Conservation (phyloP, 441 rosid species). For the Breynia disticha region DNA sequence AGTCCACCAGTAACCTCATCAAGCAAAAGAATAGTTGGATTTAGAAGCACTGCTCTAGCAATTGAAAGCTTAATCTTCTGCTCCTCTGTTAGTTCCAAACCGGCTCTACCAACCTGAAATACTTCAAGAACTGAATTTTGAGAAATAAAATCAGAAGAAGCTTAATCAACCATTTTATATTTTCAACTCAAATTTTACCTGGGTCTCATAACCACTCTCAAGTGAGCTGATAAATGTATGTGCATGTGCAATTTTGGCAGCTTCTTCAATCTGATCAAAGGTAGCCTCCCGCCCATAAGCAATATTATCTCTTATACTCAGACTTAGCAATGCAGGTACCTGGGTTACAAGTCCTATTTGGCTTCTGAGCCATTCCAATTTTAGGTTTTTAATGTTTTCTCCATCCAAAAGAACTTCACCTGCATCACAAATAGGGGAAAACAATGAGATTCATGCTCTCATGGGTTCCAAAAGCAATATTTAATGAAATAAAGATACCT, state of each 20-base stretch:
- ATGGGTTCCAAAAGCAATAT: neutral
- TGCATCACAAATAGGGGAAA: conserved; percentile 30
- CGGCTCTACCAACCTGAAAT: conserved; percentile 89
- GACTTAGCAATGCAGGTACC: conserved; percentile 93
- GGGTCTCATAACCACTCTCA: conserved; percentile 89
- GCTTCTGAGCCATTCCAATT: conserved; percentile 88
- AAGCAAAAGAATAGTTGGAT: conserved; percentile 85
- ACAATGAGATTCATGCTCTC: conserved; percentile 11
- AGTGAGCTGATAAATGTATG: conserved; percentile 95
- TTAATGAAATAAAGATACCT: conserved; percentile 37
- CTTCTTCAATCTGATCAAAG: conserved; percentile 88
- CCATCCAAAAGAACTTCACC: conserved; percentile 99
- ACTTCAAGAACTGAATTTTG: conserved; percentile 11
- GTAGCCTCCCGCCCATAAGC: conserved; percentile 88
- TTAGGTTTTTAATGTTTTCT: conserved; percentile 81
- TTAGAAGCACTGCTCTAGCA: conserved; percentile 94
- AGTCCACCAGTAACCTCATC: conserved; percentile 99
- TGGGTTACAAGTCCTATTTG: conserved; percentile 94
- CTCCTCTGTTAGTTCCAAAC: conserved; percentile 76
- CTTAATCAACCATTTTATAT: neutral
- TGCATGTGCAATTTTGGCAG: conserved; percentile 94
- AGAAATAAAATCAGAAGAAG: conserved; percentile 5
- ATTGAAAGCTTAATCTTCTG: conserved; percentile 91
- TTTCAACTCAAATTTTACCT: conserved; percentile 35
- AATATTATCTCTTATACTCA: conserved; percentile 87